Evolutionary conservation across 2,329 filamentous ascomycete genomes (phyloP).

Genomic region (Knoxdaviesia proteae): DNA sequence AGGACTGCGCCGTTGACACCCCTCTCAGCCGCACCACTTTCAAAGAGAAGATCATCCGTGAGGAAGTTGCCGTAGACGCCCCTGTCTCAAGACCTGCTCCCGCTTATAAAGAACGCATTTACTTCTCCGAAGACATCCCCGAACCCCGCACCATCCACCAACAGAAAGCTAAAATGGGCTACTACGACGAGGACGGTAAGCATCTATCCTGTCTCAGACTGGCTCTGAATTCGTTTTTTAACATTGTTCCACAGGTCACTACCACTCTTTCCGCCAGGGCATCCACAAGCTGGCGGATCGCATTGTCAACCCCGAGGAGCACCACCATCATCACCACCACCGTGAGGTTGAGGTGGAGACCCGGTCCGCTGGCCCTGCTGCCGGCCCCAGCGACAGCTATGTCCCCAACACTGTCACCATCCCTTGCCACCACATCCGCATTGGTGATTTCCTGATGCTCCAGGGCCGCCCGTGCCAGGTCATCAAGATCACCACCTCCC

Average conservation of each 20-base stretch:
- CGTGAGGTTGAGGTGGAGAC: slow-evolving; percentile 21
- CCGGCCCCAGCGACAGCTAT: slow-evolving; percentile 13
- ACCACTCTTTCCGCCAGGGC: slow-evolving; percentile 36
- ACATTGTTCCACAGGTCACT: slow-evolving; percentile 22
- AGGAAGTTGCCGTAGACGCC: slow-evolving; percentile 19
- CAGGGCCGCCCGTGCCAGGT: slow-evolving; percentile 99
- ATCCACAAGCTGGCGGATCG: slow-evolving; percentile 37
- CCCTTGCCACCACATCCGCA: slow-evolving; percentile 98
- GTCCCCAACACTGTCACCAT: slow-evolving; percentile 81
- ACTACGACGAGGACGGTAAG: slow-evolving; percentile 43
- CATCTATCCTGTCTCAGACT: neutral
- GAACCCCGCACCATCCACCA: slow-evolving; percentile 24
- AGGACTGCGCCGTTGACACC: slow-evolving; percentile 34
- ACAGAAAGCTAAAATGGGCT: slow-evolving; percentile 38
- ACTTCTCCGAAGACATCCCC: slow-evolving; percentile 46
- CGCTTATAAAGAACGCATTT: slow-evolving; percentile 26
- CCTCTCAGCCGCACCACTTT: slow-evolving; percentile 2
- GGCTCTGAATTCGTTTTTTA: neutral
- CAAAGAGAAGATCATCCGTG: slow-evolving; percentile 1
- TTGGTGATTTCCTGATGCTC: slow-evolving; percentile 95
- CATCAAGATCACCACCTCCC: slow-evolving; percentile 96
- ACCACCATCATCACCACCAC: slow-evolving; percentile 23
- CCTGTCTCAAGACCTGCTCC: slow-evolving; percentile 21
- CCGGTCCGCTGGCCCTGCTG: slow-evolving; percentile 11
- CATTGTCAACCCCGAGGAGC: slow-evolving; percentile 24